Evolutionary conservation across 306 rosid genomes (phyloP).

Genomic region (Pterocarpus macrocarpus): DNA sequence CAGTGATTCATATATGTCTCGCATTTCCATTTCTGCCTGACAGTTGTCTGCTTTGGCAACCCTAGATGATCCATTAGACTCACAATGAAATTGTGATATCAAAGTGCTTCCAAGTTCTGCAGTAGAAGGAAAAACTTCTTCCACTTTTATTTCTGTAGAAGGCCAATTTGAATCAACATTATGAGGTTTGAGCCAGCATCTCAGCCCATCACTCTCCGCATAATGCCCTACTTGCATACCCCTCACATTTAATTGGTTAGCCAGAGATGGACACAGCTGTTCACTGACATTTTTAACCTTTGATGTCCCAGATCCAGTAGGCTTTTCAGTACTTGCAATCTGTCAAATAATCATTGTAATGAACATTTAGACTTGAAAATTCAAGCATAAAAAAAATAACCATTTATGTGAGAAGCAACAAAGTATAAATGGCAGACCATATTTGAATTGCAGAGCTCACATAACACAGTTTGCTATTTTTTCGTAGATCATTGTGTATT

Average conservation of each 20-base stretch:
- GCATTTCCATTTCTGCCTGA: slow-evolving; percentile 63
- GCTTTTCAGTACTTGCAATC: slow-evolving; percentile 68
- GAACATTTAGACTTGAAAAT: slow-evolving; percentile 29
- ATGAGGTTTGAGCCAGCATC: slow-evolving; percentile 75
- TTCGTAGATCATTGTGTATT: slow-evolving; percentile 26
- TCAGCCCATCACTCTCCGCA: slow-evolving; percentile 64
- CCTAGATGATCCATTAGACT: slow-evolving; percentile 69
- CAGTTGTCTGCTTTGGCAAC: slow-evolving; percentile 63
- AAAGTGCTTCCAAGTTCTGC: slow-evolving; percentile 65
- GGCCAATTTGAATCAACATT: slow-evolving; percentile 60
- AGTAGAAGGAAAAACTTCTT: slow-evolving; percentile 61
- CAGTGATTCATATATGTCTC: slow-evolving; percentile 72
- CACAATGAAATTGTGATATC: slow-evolving; percentile 59
- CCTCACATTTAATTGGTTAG: slow-evolving; percentile 59
- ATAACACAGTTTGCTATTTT: slow-evolving; percentile 7
- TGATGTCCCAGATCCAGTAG: slow-evolving; percentile 61
- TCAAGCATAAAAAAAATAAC: slow-evolving; percentile 12
- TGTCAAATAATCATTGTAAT: slow-evolving; percentile 53
- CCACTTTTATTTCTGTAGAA: slow-evolving; percentile 66
- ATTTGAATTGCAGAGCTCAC: slow-evolving; percentile 28
- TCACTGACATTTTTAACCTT: slow-evolving; percentile 56
- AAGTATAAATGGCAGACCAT: slow-evolving; percentile 16
- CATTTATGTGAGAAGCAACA: slow-evolving; percentile 29
- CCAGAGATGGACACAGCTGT: slow-evolving; percentile 56
- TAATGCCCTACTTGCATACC: slow-evolving; percentile 56